phyloP scores from a whole-genome alignment of 768 basidiomycete species.

The Suillus clintonianus region DNA sequence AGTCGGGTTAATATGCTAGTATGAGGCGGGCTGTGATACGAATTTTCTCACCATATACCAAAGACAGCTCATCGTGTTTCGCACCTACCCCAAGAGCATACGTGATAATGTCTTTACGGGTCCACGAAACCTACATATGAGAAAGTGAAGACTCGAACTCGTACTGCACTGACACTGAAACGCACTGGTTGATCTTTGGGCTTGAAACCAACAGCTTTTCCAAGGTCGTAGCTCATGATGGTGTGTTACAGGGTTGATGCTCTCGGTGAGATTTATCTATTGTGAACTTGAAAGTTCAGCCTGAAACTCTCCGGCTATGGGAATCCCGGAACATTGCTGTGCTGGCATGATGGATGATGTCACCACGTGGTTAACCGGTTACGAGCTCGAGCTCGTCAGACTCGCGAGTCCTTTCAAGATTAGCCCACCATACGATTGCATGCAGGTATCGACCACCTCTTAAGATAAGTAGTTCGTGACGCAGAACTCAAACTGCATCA shows the following conservation, averaged over 20 bases:
- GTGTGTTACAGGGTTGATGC: background rate
- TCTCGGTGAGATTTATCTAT: background rate
- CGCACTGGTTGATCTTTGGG: constrained; percentile 55
- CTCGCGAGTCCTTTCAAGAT: background rate
- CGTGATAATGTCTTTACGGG: constrained; percentile 76
- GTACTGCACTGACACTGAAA: constrained; percentile 2
- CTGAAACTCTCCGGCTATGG: background rate
- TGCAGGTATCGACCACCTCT: no score
- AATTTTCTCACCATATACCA: constrained; percentile 64
- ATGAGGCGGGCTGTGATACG: background rate
- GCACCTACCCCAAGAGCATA: constrained; percentile 85
- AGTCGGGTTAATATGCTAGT: background rate
- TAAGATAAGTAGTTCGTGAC: no score
- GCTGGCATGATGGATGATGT: background rate
- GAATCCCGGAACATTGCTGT: background rate
- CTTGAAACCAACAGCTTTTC: constrained; percentile 64
- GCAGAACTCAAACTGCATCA: no score
- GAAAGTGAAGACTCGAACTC: background rate
- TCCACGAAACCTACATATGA: constrained; percentile 70
- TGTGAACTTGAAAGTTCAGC: background rate
- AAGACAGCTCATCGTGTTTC: constrained; percentile 66
- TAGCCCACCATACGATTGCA: background rate
- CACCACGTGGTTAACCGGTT: background rate
- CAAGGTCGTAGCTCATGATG: constrained; percentile 59
- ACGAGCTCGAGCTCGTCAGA: no score